A percentile compares a stretch with the other conserved stretches of the same genome.
These are phyloP conservation scores for Gnaphalium uliginosum DNA, from an alignment of 129 eudicot genomes.

Conservation along the genomic window DNA sequence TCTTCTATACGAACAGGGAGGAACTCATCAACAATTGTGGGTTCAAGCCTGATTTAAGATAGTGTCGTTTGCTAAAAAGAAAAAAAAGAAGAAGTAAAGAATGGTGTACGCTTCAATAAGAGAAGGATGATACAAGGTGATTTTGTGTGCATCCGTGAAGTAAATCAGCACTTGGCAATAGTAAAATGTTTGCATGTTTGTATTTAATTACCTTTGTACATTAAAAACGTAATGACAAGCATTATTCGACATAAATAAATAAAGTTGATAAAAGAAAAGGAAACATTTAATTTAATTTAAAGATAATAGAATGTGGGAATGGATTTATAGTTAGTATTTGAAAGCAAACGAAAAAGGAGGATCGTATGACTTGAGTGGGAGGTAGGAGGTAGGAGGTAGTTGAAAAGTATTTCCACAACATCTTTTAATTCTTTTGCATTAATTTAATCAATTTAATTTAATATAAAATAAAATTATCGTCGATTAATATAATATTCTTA, in stretches of 20 bases:
- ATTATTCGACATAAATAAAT: background rate
- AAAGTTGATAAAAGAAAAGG: background rate
- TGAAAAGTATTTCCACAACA: slow-evolving; percentile 3
- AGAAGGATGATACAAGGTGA: too few relatives aligned
- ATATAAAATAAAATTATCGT: background rate
- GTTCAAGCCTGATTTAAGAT: too few relatives aligned
- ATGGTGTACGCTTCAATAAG: too few relatives aligned
- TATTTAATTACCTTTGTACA: background rate
- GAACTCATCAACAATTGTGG: too few relatives aligned
- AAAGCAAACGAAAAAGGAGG: slow-evolving; percentile 17
- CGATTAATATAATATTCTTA: slow-evolving; percentile 24
- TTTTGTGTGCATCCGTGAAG: too few relatives aligned
- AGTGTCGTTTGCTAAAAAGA: too few relatives aligned
- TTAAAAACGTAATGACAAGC: background rate
- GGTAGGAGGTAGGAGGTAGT: slow-evolving; percentile 16
- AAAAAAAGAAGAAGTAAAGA: too few relatives aligned
- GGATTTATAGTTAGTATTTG: background rate
- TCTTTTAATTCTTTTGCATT: background rate
- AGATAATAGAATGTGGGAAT: slow-evolving; percentile 5
- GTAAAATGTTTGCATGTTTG: background rate
- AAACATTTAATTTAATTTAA: too few relatives aligned
- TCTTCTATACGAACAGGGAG: too few relatives aligned
- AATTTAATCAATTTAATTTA: too few relatives aligned
- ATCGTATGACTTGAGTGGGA: slow-evolving; percentile 18
- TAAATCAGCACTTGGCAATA: too few relatives aligned